Evolutionary conservation across 179 eudicot species (phyloP), one percentile per base, ranked within the genome.

Genomic region (Silene coronaria): DNA sequence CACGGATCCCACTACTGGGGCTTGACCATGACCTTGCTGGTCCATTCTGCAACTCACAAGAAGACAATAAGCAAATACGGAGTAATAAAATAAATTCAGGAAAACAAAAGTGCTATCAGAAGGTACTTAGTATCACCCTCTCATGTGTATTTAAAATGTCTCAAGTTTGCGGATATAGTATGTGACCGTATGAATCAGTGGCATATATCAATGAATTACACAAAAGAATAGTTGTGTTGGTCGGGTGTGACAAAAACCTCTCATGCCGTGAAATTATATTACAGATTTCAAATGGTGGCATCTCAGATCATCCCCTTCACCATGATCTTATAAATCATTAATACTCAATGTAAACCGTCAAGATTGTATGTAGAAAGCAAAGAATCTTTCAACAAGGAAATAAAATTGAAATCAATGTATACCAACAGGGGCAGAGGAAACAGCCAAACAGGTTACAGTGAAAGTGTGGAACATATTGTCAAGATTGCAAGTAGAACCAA

Each of bases 1-100:
- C 7, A 83, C 84, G 2, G 78, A 79, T 65, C 88, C 89, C 67
- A 81, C 76, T 1, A 73, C 81, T 34, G 81, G 86, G 79, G 85
- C 57, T 81, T 86, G 89, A 22, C 89, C 89, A 28, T 90, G 89
- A 64, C 88, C 94, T 87, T 90, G 94, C 68, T 88, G 94, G 71
- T 90, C 94, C 94, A 90, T 90, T 77, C 78, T 82, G 78, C 76
- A 73, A 38, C 24, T 11, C 10, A 21, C 45, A 48, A 3, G 5
- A 63, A 70, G 36, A 17, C 9, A 26, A 22, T 65, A 19, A 6
- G 21, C 9, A 66, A 65, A 8, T 9, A 28, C 21, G n/a, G 45
- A 38, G 46, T 38, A 38, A 38, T 13, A 4, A 61, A 9, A 21
- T 27, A 17, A 34, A 16, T 13, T 12, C 30, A 61, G 59, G 21